Evolutionary conservation across 2,329 filamentous ascomycete species (phyloP).

Genomic region (Leptographium lundbergii): DNA sequence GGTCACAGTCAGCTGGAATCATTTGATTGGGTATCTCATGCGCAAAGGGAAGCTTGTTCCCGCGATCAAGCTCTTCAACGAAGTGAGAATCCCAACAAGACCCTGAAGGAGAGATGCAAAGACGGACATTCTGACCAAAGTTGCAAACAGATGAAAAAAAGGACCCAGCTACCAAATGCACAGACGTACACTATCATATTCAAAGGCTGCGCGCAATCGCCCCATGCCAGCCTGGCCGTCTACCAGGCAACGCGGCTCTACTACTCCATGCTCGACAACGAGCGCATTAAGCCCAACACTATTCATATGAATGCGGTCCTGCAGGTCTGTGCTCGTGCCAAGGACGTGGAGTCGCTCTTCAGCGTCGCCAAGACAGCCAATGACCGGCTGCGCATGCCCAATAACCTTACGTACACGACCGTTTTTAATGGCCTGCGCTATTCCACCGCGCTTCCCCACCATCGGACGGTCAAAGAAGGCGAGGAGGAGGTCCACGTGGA

Average conservation of each 20-base stretch:
- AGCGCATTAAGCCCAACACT: slow-evolving; percentile 55
- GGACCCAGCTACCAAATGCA: slow-evolving; percentile 64
- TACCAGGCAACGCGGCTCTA: slow-evolving; percentile 63
- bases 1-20: slow-evolving; percentile 76
- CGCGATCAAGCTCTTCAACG: slow-evolving; percentile 78
- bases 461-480: slow-evolving; percentile 5
- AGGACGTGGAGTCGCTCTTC: slow-evolving; percentile 72
- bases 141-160: slow-evolving; percentile 74
- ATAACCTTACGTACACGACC: slow-evolving; percentile 65
- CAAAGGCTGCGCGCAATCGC: slow-evolving; percentile 53
- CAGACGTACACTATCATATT: slow-evolving; percentile 80
- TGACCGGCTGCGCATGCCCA: slow-evolving; percentile 47
- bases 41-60: slow-evolving; percentile 43
- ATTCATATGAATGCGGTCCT: slow-evolving; percentile 86
- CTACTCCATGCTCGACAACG: slow-evolving; percentile 54
- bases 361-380: slow-evolving; percentile 61
- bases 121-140: not conserved
- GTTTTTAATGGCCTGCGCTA: slow-evolving; percentile 65
- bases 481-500: slow-evolving; percentile 1
- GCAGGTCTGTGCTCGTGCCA: slow-evolving; percentile 61
- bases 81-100: slow-evolving; percentile 37
- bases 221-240: slow-evolving; percentile 46
- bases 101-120: not conserved
- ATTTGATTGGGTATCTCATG: slow-evolving; percentile 62
- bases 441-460: slow-evolving; percentile 22